These are phyloP conservation scores for Panicum hallii DNA, from an alignment of 202 grass and related monocot species.

Conservation along the genomic window DNA sequence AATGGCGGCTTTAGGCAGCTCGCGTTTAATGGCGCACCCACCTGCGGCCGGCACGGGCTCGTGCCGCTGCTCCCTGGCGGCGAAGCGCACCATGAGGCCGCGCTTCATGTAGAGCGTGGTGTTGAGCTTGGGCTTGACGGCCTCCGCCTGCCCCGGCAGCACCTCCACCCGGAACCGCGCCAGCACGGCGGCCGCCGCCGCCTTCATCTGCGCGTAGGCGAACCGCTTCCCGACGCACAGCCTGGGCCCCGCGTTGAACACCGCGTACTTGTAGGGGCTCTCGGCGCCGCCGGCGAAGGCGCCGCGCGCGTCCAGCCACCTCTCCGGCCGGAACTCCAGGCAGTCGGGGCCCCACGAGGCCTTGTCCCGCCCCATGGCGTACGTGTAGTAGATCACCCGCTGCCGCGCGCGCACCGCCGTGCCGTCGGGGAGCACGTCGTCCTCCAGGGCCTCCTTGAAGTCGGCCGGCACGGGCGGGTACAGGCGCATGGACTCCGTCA, in stretches of 20 bases:
- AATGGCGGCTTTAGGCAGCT: not conserved
- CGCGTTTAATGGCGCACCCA: not conserved
- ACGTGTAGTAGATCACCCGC: constrained; percentile 80
- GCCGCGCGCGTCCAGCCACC: constrained; percentile 58
- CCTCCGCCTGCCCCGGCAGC: constrained; percentile 51
- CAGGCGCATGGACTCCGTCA: constrained; percentile 82
- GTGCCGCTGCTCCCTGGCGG: constrained; percentile 35
- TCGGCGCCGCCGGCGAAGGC: constrained; percentile 53
- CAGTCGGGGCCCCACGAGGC: constrained; percentile 71
- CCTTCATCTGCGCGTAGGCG: constrained; percentile 93
- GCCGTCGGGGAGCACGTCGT: constrained; percentile 85
- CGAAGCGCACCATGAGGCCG: constrained; percentile 72
- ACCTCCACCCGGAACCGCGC: constrained; percentile 62
- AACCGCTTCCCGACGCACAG: constrained; percentile 90
- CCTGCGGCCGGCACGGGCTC: not conserved
- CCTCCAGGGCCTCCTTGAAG: constrained; percentile 80
- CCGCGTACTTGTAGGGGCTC: constrained; percentile 81
- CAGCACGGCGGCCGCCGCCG: constrained; percentile 67
- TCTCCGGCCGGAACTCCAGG: constrained; percentile 67
- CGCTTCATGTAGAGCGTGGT: constrained; percentile 93
- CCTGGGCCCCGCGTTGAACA: constrained; percentile 88
- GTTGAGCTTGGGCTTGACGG: constrained; percentile 74
- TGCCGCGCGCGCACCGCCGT: constrained; percentile 48
- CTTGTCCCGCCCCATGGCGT: constrained; percentile 74
- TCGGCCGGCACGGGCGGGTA: constrained; percentile 85